Conservation (phyloP, 495 filamentous ascomycete genomes). For the Neurospora tetrasperma region DNA sequence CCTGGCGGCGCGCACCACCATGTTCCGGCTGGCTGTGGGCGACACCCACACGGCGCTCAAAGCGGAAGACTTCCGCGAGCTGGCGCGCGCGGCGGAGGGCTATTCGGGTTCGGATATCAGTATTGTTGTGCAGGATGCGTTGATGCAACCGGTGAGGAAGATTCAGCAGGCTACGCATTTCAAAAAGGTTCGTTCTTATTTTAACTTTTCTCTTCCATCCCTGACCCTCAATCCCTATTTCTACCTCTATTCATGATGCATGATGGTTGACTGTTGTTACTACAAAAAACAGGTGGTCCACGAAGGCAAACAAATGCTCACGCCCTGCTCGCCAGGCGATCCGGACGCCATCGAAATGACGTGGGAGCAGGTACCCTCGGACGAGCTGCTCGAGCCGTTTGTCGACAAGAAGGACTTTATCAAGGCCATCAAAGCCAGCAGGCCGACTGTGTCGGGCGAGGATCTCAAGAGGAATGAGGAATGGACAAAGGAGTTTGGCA, state of each 20-base stretch:
- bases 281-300: slow-evolving; percentile 47
- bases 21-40: slow-evolving; percentile 94
- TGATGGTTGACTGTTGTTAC: background rate
- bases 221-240: background rate
- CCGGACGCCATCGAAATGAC: slow-evolving; percentile 78
- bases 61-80: slow-evolving; percentile 61
- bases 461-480: slow-evolving; percentile 79
- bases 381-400: slow-evolving; percentile 74
- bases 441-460: slow-evolving; percentile 79
- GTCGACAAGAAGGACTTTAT: slow-evolving; percentile 87
- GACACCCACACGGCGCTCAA: slow-evolving; percentile 80
- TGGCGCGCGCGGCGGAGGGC: slow-evolving; percentile 76
- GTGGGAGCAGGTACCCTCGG: slow-evolving; percentile 78
- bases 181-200: slow-evolving; percentile 55
- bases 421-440: slow-evolving; percentile 74
- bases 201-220: background rate
- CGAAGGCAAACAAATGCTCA: slow-evolving; percentile 67
- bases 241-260: background rate
- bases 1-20: slow-evolving; percentile 76
- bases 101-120: slow-evolving; percentile 95
- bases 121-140: slow-evolving; percentile 91
- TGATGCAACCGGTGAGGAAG: slow-evolving; percentile 96
- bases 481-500: slow-evolving; percentile 96
- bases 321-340: slow-evolving; percentile 92
- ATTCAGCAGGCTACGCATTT: slow-evolving; percentile 99